Evolutionary conservation across 306 rosid genomes (phyloP).

Genomic region (Prunus davidiana): DNA sequence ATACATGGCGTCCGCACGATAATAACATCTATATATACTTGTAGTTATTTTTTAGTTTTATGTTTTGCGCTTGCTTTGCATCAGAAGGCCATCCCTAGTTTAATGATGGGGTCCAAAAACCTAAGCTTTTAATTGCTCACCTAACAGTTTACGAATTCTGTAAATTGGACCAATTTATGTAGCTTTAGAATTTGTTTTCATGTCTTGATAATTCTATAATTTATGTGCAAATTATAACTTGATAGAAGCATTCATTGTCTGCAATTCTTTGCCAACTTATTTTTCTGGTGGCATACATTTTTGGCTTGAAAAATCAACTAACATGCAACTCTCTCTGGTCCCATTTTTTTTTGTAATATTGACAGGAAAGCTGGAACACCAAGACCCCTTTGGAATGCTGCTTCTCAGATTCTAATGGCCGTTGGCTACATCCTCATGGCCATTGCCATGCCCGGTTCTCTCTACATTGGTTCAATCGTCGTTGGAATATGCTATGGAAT

Average conservation of each 20-base stretch:
- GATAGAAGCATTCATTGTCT: background rate
- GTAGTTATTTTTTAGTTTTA: no score
- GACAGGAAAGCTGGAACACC: constrained; percentile 66
- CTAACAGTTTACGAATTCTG: background rate
- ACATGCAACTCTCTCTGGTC: background rate
- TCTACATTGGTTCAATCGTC: constrained; percentile 64
- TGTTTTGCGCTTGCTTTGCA: no score
- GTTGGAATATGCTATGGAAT: constrained; percentile 87
- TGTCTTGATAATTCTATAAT: background rate
- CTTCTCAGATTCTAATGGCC: constrained; percentile 82
- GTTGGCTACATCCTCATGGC: constrained; percentile 74
- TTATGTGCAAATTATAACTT: background rate
- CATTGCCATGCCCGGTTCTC: constrained; percentile 73
- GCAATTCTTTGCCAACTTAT: background rate
- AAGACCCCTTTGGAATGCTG: constrained; percentile 73
- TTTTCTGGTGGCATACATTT: background rate
- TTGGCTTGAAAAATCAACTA: background rate
- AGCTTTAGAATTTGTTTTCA: background rate
- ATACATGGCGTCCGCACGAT: no score
- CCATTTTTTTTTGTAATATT: background rate
- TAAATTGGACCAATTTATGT: background rate
- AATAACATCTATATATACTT: no score
- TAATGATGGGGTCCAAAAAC: background rate
- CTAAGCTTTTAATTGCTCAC: background rate
- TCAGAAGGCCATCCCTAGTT: background rate